Base-by-base conservation (phyloP, 2,329 filamentous ascomycete species). In the Cadophora luteo-olivacea region DNA sequence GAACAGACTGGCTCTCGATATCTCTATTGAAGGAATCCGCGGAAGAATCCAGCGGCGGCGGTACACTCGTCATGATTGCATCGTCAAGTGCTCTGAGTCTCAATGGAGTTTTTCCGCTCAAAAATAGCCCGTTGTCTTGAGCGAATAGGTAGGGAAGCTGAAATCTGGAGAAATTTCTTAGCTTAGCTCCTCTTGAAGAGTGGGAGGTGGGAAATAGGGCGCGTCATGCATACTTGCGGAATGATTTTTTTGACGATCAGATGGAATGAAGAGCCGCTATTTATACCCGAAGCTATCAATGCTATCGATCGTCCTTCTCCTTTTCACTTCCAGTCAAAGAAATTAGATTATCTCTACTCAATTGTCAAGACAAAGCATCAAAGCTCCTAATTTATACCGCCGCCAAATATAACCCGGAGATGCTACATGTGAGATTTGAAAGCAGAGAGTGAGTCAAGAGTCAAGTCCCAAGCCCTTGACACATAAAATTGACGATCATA, bases 191-290 rank as follows among this genome's bases (percentile, higher is more conserved):
- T 14, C 33, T 4, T 32, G 14, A 55, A 55, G 52, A 55, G 52
- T 55, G 52, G 52, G 52, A 55, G 52, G 52, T 19, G 16, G 52
- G 52, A 32, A 33, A 33, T n/a, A 22, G 11, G n/a, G 25, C 19
- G 29, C 52, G 52, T 55, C 52, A 55, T 55, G 29, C 52, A n/a
- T 33, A 55, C 52, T 55, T 55, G 29, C 52, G 25, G 52, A 32
- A n/a, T 19, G 29, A 55, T 55, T 19, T 55, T 19, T 55, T 3
- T 55, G 52, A n/a, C 32, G 24, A 54, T 55, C 52, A 29, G 52
- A 19, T 8, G 52, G n/a, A 33, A 14, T 49, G 45, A 49, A 49
- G 14, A 22, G 45, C 19, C n/a, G 45, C 19, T 22, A 9, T 22
- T 49, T 8, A 22, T 5, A 49, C 45, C 45, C 45, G 45, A 49